A percentile compares a stretch with the other conserved stretches of the same genome.
Conservation (phyloP, 352 stramenopile species). For the Globisporangium spiculum region DNA sequence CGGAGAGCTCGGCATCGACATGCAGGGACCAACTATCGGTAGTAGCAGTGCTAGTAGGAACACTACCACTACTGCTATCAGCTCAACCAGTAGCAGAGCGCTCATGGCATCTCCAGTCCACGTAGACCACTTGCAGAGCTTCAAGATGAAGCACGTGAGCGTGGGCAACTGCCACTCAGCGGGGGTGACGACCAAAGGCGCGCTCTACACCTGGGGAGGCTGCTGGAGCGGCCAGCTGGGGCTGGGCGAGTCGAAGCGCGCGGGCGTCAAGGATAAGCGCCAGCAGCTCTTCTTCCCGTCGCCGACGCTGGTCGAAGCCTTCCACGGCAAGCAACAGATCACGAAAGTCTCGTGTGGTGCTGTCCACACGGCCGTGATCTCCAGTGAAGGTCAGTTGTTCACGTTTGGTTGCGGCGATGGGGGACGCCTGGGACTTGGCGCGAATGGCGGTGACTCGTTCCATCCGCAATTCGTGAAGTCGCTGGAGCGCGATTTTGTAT, state of each 20-base stretch:
- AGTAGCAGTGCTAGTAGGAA: background rate
- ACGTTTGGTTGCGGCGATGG: slow-evolving; percentile 90
- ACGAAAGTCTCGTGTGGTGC: slow-evolving; percentile 87
- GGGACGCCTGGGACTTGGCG: slow-evolving; percentile 84
- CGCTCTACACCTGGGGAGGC: slow-evolving; percentile 59
- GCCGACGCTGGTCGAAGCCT: slow-evolving; percentile 54
- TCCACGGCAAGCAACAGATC: slow-evolving; percentile 37
- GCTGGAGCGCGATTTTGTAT: slow-evolving; percentile 47
- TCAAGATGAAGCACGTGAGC: slow-evolving; percentile 30
- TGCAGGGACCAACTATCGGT: background rate
- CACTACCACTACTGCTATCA: background rate
- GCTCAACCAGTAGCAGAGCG: background rate
- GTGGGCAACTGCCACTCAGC: slow-evolving; percentile 67
- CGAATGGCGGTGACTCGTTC: slow-evolving; percentile 28
- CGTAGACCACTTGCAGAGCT: slow-evolving; percentile 11
- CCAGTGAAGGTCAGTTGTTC: slow-evolving; percentile 58
- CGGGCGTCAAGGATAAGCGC: slow-evolving; percentile 42
- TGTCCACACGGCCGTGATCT: slow-evolving; percentile 71
- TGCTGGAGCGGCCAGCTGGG: slow-evolving; percentile 74
- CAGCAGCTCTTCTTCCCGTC: slow-evolving; percentile 62
- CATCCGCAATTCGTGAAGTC: slow-evolving; percentile 47
- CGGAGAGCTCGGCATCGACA: slow-evolving; percentile 48
- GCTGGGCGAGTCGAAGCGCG: slow-evolving; percentile 52
- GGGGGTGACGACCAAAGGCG: slow-evolving; percentile 44
- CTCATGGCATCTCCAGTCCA: background rate